These are phyloP conservation scores for Malus hybrid DNA, from an alignment of 331 rosid genomes.

Conservation along the genomic window DNA sequence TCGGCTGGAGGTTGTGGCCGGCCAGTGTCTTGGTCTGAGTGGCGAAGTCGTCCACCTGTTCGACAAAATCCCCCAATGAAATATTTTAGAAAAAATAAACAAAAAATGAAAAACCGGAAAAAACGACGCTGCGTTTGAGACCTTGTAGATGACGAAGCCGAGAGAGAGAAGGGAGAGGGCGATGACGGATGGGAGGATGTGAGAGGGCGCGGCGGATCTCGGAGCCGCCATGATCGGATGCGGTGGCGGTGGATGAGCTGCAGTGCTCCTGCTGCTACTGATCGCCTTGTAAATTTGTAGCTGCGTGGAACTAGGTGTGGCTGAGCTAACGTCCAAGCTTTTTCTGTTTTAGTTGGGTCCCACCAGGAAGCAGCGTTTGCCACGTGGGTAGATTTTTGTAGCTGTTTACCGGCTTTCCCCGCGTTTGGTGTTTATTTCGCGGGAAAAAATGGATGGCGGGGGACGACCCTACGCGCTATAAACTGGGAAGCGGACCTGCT, in stretches of 20 bases:
- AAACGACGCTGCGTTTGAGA: neutral
- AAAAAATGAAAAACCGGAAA: neutral
- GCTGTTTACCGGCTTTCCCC: neutral
- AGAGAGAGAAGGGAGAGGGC: slow-evolving; percentile 43
- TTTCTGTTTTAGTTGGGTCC: neutral
- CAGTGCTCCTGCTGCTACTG: neutral
- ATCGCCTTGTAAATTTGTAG: neutral
- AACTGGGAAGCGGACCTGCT: neutral
- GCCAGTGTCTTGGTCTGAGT: slow-evolving; percentile 60
- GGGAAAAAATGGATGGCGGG: neutral
- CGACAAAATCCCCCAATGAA: slow-evolving; percentile 19
- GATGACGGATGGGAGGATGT: slow-evolving; percentile 23
- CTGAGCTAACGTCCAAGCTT: neutral
- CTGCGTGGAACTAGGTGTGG: neutral
- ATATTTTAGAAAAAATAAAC: neutral
- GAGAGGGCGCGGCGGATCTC: slow-evolving; percentile 9
- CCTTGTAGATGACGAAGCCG: slow-evolving; percentile 41
- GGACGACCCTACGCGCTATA: neutral
- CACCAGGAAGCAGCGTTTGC: neutral
- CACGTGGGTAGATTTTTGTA: neutral
- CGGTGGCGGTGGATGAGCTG: neutral
- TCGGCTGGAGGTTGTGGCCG: slow-evolving; percentile 85
- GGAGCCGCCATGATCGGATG: neutral
- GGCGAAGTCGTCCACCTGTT: slow-evolving; percentile 57
- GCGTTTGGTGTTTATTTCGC: neutral